Evolutionary conservation across 768 basidiomycete genomes (phyloP).

Genomic region (Collybia sp.): DNA sequence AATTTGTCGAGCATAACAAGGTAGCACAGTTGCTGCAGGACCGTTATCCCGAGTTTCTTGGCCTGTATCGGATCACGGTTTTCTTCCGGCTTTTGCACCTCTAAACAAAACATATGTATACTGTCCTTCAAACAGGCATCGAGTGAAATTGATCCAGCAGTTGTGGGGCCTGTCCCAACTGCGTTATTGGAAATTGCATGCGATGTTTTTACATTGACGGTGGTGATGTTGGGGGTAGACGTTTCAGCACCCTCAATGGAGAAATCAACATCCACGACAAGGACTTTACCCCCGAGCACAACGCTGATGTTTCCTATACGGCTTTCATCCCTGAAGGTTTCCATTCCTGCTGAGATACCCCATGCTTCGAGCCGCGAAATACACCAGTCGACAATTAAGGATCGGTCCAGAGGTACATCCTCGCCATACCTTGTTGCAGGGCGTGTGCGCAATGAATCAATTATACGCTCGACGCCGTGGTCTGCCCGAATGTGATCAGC

Average conservation of each 20-base stretch:
- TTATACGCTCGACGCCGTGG: slow-evolving; percentile 24
- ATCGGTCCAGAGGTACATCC: slow-evolving; percentile 51
- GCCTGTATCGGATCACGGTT: slow-evolving; percentile 50
- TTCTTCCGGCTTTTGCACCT: slow-evolving; percentile 52
- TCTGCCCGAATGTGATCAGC: no score
- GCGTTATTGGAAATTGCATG: slow-evolving; percentile 54
- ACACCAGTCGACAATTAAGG: slow-evolving; percentile 49
- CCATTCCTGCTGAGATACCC: slow-evolving; percentile 66
- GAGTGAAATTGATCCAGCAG: slow-evolving; percentile 49
- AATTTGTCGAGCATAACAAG: slow-evolving; percentile 70
- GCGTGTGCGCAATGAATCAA: slow-evolving; percentile 42
- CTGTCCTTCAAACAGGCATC: slow-evolving; percentile 58
- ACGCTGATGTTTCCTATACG: slow-evolving; percentile 48
- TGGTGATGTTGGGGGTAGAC: slow-evolving; percentile 31
- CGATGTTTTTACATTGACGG: slow-evolving; percentile 65
- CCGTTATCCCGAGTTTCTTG: slow-evolving; percentile 37
- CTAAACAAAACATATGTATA: slow-evolving; percentile 52
- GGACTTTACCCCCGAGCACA: slow-evolving; percentile 72
- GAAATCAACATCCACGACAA: slow-evolving; percentile 76
- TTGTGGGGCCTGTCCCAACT: slow-evolving; percentile 29
- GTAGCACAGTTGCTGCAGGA: slow-evolving; percentile 58
- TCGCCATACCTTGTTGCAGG: slow-evolving; percentile 52
- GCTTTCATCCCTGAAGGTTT: slow-evolving; percentile 62
- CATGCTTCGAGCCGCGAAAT: slow-evolving; percentile 54
- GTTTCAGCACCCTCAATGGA: slow-evolving; percentile 34